Conservation (phyloP, 2,329 filamentous ascomycete genomes). For the Tolypocladium paradoxum region DNA sequence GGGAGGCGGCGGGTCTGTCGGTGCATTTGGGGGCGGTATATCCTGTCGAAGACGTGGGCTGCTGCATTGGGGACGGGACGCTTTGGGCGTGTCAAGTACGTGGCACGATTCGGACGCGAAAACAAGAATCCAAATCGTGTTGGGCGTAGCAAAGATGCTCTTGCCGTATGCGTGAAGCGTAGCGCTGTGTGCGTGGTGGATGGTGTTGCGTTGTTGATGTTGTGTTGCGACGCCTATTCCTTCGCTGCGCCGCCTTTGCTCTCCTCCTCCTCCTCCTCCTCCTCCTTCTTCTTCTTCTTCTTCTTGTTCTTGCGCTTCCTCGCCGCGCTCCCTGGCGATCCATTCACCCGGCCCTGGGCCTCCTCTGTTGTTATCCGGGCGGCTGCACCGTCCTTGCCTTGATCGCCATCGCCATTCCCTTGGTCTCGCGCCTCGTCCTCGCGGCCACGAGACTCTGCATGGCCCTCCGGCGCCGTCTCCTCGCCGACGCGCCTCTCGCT, state of each 20-base stretch:
- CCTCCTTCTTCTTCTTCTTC: slow-evolving; percentile 9
- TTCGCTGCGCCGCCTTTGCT: neutral
- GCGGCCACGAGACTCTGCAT: neutral
- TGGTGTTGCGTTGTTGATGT: neutral
- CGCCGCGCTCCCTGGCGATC: neutral
- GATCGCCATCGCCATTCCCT: neutral
- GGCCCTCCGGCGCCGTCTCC: neutral
- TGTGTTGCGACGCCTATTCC: neutral
- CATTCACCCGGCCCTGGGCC: neutral
- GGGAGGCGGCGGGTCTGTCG: neutral
- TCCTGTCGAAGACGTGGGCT: neutral
- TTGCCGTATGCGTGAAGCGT: neutral
- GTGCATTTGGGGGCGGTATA: neutral
- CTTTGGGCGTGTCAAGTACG: neutral
- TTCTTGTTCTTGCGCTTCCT: slow-evolving; percentile 16
- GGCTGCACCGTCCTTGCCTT: neutral
- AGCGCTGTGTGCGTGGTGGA: neutral
- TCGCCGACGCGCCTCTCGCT: neutral
- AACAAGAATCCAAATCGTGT: neutral
- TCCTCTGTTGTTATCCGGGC: neutral
- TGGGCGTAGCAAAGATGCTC: neutral
- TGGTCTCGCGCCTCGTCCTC: neutral
- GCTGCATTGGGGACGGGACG: neutral
- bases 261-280: slow-evolving; percentile 10
- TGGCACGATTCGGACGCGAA: neutral